Evolutionary conservation across 2,329 filamentous ascomycete species (phyloP), one percentile per base, ranked within the genome.

Genomic region (Arthrobotrys entomopaga): DNA sequence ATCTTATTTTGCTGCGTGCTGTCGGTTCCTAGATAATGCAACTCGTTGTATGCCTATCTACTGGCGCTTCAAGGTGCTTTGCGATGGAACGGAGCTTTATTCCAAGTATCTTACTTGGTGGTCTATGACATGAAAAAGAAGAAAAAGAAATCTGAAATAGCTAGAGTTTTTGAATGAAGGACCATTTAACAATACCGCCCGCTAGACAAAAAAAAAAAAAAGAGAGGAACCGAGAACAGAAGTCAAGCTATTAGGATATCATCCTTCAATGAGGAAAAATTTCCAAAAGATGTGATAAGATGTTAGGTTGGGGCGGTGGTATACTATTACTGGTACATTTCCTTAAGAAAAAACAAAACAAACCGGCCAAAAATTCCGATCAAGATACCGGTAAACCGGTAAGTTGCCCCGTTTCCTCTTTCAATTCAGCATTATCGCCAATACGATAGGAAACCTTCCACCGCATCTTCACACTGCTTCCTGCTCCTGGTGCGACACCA

Each of bases 391-490:
- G 89, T 79, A 97, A 87, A 76, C 91, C 88, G 10, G 90, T 84
- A 77, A 98, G 89, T 83, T 94, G 91, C 3, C 94, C 94, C 83
- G 90, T 92, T 82, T 97, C 92, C 72, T 90, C 89, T 80, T 88
- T 89, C 74, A 85, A 80, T 79, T 89, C 87, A 10, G 64, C 42
- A 40, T 64, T 75, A 40, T 64, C 54, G 2, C 87, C 90, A 11
- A 95, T 81, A 79, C 87, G 88, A 82, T 97, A 98, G 3, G 90
- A 88, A 24, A 91, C 88, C 78, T 92, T 91, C 91, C 93, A 99
- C 76, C 95, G 86, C 82, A 99, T 87, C 83, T 96, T 96, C 74
- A 96, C 89, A n/a, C 85, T 86, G 66, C 88, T 88, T 0, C 95
- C 95, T 79, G 90, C 91, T 49, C 87, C 85, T 76, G 83, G 83